Evolutionary conservation across 768 basidiomycete genomes (phyloP), one percentile per base, ranked within the genome.

Genomic region (Lactifluus volemus): DNA sequence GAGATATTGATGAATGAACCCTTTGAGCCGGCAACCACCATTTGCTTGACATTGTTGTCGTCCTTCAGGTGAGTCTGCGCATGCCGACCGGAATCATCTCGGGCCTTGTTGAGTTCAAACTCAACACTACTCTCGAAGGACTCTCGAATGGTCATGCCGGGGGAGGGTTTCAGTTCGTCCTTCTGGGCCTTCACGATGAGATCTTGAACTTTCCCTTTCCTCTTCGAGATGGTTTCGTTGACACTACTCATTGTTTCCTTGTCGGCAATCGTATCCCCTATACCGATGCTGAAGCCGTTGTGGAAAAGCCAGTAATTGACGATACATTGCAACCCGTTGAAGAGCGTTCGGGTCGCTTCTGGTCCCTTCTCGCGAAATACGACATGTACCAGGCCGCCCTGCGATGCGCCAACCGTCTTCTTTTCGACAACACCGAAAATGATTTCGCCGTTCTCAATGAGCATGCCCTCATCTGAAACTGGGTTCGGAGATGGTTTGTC

Each of bases 21-120:
- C 75, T 99, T 98, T 12, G 97, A 97, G 29, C 97, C 97, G 10
- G 97, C 95, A 6, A 96, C 92, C 70, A 98, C 96, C 97, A 99
- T 99, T 82, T 98, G 97, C 81, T 98, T 99, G 78, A 98, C 95
- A 68, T 98, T 98, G 80, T 99, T 98, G 76, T 97, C 95, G 72
- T 92, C 92, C 80, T 98, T 98, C 81, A 98, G 78, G 70, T 88
- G 88, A 76, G 93, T 88, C 76, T 98, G 93, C n/a, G 95, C 96
- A 49, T 87, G 90, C 71, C 93, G 92, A 78, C 97, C 97, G 32
- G 93, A 93, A 50, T 83, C 82, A 70, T 98, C 97, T 80, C 95
- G 93, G 66, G 96, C 97, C 73, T 87, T 77, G 72, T 99, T 98
- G 68, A 99, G 82, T 71, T 92, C 84, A 30, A 84, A 84, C 69